Conservation (phyloP, 305 asterid genomes). For the Fraxinus latifolia region DNA sequence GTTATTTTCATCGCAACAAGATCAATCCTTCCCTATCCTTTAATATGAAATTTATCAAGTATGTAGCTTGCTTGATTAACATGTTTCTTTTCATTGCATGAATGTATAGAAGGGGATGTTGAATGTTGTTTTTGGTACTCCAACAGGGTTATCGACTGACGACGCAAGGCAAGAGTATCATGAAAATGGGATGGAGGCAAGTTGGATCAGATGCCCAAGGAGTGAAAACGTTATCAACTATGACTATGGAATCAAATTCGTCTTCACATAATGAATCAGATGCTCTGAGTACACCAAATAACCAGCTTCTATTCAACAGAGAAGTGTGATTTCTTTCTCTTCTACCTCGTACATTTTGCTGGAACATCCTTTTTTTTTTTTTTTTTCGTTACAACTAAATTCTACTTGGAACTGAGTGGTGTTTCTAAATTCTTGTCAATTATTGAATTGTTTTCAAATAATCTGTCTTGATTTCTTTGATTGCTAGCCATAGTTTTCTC, state of each 20-base stretch:
- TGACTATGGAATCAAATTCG: constrained; percentile 76
- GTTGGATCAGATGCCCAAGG: constrained; percentile 53
- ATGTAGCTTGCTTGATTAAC: background rate
- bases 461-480: background rate
- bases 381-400: background rate
- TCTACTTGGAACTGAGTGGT: background rate
- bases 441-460: background rate
- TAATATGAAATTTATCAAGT: background rate
- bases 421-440: background rate
- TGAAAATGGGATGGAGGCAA: constrained; percentile 66
- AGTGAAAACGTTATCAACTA: constrained; percentile 66
- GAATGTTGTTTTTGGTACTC: constrained; percentile 14
- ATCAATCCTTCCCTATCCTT: background rate
- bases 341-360: constrained; percentile 8
- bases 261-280: constrained; percentile 35
- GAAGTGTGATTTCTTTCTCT: constrained; percentile 44
- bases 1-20: background rate
- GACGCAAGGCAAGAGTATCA: constrained; percentile 62
- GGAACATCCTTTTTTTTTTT: constrained; percentile 3
- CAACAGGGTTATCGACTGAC: constrained; percentile 74
- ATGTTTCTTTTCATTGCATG: background rate
- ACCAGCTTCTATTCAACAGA: constrained; percentile 58
- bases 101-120: background rate
- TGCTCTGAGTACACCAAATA: constrained; percentile 33
- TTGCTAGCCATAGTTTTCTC: background rate